These are phyloP conservation scores for Phytophthora boehmeriae DNA, from an alignment of 352 stramenopile genomes.

Conservation along the genomic window DNA sequence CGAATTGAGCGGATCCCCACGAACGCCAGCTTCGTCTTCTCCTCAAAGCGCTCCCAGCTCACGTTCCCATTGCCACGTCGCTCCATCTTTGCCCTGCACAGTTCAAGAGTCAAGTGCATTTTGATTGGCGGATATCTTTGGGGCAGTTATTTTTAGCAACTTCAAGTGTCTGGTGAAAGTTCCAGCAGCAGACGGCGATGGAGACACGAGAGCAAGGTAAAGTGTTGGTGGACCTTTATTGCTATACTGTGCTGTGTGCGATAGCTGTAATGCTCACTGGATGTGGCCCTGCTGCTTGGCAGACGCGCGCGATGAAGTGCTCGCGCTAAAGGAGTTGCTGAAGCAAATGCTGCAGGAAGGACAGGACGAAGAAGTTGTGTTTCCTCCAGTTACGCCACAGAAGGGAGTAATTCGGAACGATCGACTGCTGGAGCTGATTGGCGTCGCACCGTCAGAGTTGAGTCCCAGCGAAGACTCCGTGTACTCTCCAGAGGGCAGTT, in stretches of 20 bases:
- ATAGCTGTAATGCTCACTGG: neutral
- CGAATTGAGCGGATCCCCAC: conserved; percentile 53
- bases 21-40: conserved; percentile 69
- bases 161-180: conserved; percentile 19
- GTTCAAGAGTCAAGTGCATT: no score
- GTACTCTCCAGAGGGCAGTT: conserved; percentile 18
- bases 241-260: neutral
- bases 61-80: conserved; percentile 26
- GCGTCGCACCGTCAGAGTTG: conserved; percentile 16
- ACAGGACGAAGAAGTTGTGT: conserved; percentile 2
- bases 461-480: conserved; percentile 15
- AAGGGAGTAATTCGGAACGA: conserved; percentile 26
- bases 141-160: conserved; percentile 26
- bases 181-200: conserved; percentile 6
- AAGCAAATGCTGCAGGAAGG: conserved; percentile 21
- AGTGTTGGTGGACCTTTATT: neutral
- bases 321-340: conserved; percentile 50
- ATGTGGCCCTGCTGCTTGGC: neutral
- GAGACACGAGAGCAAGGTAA: conserved; percentile 13
- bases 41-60: conserved; percentile 74
- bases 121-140: conserved; percentile 31
- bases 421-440: conserved; percentile 23
- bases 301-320: conserved; percentile 66
- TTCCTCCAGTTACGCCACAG: neutral
- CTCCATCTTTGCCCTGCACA: no score